These are phyloP conservation scores for Entonaema liquescens DNA, from an alignment of 495 filamentous ascomycete genomes.

Conservation along the genomic window DNA sequence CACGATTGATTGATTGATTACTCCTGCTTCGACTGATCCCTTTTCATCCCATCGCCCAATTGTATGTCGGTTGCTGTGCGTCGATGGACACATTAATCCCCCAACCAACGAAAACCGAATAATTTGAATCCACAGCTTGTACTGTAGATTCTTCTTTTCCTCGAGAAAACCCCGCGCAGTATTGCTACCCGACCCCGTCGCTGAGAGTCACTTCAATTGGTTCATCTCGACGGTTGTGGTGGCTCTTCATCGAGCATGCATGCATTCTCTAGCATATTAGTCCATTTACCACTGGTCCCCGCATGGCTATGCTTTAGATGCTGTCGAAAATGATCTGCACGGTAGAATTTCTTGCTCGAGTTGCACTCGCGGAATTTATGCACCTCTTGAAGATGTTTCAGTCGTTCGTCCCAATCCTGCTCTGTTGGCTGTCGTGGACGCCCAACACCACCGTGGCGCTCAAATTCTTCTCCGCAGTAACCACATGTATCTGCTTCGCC, in stretches of 20 bases:
- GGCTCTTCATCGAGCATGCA: slow-evolving; percentile 92
- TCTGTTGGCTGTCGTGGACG: slow-evolving; percentile 54
- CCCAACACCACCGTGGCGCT: slow-evolving; percentile 61
- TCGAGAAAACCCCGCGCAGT: slow-evolving; percentile 38
- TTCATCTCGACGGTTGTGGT: slow-evolving; percentile 47
- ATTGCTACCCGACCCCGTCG: slow-evolving; percentile 40
- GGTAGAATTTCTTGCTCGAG: slow-evolving; percentile 96
- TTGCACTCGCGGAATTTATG: slow-evolving; percentile 99
- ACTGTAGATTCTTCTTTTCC: slow-evolving; percentile 22
- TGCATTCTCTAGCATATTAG: slow-evolving; percentile 94
- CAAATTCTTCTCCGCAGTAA: slow-evolving; percentile 95
- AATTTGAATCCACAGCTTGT: slow-evolving; percentile 31
- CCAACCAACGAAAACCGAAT: slow-evolving; percentile 32
- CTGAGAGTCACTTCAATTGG: slow-evolving; percentile 24
- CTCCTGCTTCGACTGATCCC: slow-evolving; percentile 21
- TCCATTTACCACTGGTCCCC: slow-evolving; percentile 98
- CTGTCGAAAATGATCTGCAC: slow-evolving; percentile 97
- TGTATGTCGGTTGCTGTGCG: slow-evolving; percentile 27
- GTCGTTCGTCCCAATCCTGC: slow-evolving; percentile 82
- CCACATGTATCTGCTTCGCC: slow-evolving; percentile 82
- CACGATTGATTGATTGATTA: slow-evolving; percentile 15
- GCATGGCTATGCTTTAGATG: slow-evolving; percentile 98
- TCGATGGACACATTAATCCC: slow-evolving; percentile 23
- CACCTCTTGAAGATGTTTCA: slow-evolving; percentile 84
- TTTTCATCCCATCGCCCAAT: slow-evolving; percentile 33